These are phyloP conservation scores for Tolypocladium pustulatum DNA, from an alignment of 2,329 filamentous ascomycete species.

Conservation along the genomic window DNA sequence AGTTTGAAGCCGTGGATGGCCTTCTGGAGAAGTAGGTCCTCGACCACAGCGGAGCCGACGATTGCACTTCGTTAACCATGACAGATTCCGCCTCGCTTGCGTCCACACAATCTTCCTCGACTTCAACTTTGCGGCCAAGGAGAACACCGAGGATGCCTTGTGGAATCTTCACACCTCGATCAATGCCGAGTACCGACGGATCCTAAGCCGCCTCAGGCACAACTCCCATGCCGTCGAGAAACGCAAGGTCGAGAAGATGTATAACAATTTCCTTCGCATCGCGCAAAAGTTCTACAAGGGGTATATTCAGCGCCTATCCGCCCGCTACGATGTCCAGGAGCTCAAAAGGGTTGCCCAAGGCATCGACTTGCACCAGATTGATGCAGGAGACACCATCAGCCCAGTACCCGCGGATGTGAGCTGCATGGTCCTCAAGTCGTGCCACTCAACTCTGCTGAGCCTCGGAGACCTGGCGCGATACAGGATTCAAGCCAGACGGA, in stretches of 20 bases:
- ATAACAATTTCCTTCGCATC: constrained; percentile 75
- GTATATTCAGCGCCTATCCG: constrained; percentile 68
- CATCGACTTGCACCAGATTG: constrained; percentile 31
- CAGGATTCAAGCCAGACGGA: constrained; percentile 61
- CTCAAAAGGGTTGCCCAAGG: constrained; percentile 31
- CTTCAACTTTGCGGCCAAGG: constrained; percentile 51
- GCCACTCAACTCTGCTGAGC: constrained; percentile 73
- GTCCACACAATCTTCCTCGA: constrained; percentile 65
- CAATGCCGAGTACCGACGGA: constrained; percentile 67
- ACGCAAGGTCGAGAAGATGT: constrained; percentile 73
- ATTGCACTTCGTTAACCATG: constrained; percentile 5
- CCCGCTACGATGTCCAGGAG: constrained; percentile 43
- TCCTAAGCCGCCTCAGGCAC: constrained; percentile 45
- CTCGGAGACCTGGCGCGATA: constrained; percentile 88
- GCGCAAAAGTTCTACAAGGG: constrained; percentile 82
- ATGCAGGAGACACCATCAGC: constrained; percentile 31
- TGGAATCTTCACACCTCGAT: constrained; percentile 73
- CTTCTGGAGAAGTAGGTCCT: constrained; percentile 19
- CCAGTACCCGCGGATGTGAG: constrained; percentile 39
- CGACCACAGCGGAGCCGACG: background rate
- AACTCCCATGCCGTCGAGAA: constrained; percentile 48
- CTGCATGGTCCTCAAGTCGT: constrained; percentile 57
- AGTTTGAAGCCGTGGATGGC: constrained; percentile 33
- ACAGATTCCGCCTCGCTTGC: constrained; percentile 60
- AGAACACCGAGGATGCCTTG: constrained; percentile 58